Conservation (phyloP, 345 rosid genomes). For the Leavenworthia alabamica region DNA sequence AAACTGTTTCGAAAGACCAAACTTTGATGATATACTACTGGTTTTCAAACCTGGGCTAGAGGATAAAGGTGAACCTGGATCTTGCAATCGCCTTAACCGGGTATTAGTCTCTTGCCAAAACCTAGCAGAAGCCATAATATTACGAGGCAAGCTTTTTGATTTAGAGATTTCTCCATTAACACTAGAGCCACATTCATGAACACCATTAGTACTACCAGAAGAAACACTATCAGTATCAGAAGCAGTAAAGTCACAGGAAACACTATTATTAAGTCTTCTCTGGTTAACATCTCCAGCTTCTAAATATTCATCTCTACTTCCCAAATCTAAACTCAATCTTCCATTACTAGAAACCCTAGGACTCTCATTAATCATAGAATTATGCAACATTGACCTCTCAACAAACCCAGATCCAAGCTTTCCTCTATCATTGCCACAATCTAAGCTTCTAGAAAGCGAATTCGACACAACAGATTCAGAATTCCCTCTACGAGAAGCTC, state of each 20-base stretch:
- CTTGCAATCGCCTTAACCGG: constrained; percentile 86
- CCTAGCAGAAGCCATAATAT: constrained; percentile 66
- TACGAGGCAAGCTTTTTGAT: constrained; percentile 53
- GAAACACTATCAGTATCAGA: constrained; percentile 88
- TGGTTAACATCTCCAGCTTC: constrained; percentile 32
- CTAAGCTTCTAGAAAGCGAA: constrained; percentile 68
- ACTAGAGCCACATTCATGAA: constrained; percentile 50
- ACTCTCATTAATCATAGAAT: constrained; percentile 49
- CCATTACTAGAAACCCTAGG: constrained; percentile 40
- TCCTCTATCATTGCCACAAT: constrained; percentile 53
- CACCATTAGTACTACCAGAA: constrained; percentile 59
- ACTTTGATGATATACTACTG: constrained; percentile 48
- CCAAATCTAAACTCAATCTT: constrained; percentile 49
- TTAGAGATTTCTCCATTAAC: constrained; percentile 35
- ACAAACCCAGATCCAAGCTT: constrained; percentile 54
- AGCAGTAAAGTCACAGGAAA: constrained; percentile 54
- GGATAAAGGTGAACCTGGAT: constrained; percentile 73
- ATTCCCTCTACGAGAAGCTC: constrained; percentile 39
- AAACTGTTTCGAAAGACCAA: constrained; percentile 64
- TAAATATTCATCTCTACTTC: constrained; percentile 31
- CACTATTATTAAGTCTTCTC: constrained; percentile 31
- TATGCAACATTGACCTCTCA: constrained; percentile 56
- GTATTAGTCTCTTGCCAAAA: constrained; percentile 99
- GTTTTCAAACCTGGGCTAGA: constrained; percentile 59
- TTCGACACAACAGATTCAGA: constrained; percentile 29